A percentile compares a stretch with the other conserved stretches of the same genome.
phyloP scores from a whole-genome alignment of 2,329 filamentous ascomycete species.

The Colletotrichum coccodes region DNA sequence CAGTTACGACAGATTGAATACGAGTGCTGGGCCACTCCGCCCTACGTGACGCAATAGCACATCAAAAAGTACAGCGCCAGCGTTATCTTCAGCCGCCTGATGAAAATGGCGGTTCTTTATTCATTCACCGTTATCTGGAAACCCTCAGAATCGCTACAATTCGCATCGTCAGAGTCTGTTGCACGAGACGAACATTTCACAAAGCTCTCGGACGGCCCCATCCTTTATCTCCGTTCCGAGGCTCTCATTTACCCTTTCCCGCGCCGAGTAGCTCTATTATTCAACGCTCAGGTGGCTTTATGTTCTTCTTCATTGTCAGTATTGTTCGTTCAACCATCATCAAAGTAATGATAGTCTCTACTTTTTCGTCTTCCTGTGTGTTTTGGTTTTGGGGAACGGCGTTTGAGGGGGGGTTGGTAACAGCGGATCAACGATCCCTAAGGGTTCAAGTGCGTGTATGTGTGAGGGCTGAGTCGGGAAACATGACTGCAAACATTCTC shows the following conservation, averaged over 20 bases:
- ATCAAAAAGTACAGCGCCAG: neutral
- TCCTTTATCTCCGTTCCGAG: neutral
- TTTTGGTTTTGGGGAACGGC: neutral
- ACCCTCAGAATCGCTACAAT: neutral
- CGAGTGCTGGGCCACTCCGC: neutral
- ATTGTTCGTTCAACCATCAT: constrained; percentile 23
- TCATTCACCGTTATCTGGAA: neutral
- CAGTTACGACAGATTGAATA: neutral
- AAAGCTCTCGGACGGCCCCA: neutral
- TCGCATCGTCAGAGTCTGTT: neutral
- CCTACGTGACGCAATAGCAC: constrained; percentile 1
- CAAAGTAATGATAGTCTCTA: constrained; percentile 30
- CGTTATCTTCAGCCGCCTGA: neutral
- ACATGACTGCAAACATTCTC: neutral
- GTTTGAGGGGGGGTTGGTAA: constrained; percentile 6
- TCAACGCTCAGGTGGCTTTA: neutral
- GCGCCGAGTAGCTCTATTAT: neutral
- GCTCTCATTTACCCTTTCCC: neutral
- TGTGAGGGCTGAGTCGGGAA: neutral
- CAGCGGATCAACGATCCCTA: constrained; percentile 1
- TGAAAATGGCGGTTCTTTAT: neutral
- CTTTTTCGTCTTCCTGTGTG: neutral
- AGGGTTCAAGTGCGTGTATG: neutral
- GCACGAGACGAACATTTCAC: neutral
- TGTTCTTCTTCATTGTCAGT: constrained; percentile 25